These are phyloP conservation scores for Candida berthetii DNA, from an alignment of 805 yeast species.

Conservation along the genomic window DNA sequence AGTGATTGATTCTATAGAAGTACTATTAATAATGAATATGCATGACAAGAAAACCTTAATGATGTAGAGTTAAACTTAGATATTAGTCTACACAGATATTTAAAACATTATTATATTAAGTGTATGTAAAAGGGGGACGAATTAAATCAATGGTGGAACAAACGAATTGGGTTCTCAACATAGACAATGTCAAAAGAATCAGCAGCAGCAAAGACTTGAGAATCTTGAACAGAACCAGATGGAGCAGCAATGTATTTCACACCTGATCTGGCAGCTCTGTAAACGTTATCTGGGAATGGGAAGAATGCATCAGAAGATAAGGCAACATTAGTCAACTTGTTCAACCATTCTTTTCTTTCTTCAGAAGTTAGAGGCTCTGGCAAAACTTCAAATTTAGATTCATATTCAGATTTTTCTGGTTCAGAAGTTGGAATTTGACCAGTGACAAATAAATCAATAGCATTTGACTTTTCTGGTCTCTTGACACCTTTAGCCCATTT, in stretches of 20 bases:
- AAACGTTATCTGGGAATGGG: constrained; percentile 99
- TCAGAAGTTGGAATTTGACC: constrained; percentile 86
- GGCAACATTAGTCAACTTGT: constrained; percentile 78
- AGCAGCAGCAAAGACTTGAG: constrained; percentile 93
- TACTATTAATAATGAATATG: too few relatives aligned
- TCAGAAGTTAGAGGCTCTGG: constrained; percentile 79
- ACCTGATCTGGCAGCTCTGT: constrained; percentile 96
- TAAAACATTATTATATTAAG: background rate
- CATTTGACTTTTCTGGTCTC: constrained; percentile 98
- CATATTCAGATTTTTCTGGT: constrained; percentile 91
- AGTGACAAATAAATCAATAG: constrained; percentile 90
- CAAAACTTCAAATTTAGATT: constrained; percentile 74
- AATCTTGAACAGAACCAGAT: constrained; percentile 96
- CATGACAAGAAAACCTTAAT: too few relatives aligned
- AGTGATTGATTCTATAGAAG: too few relatives aligned
- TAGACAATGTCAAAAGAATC: constrained; percentile 86
- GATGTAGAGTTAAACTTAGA: too few relatives aligned
- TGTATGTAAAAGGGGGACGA: too few relatives aligned
- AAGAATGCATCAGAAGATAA: constrained; percentile 97
- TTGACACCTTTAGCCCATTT: constrained; percentile 98
- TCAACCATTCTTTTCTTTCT: constrained; percentile 86
- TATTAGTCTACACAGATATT: background rate
- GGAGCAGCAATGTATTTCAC: constrained; percentile 96
- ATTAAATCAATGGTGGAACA: constrained; percentile 82
- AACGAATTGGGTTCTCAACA: constrained; percentile 94